phyloP scores from a whole-genome alignment of 148 eudicot species.

The Heliamphora exappendiculata region DNA sequence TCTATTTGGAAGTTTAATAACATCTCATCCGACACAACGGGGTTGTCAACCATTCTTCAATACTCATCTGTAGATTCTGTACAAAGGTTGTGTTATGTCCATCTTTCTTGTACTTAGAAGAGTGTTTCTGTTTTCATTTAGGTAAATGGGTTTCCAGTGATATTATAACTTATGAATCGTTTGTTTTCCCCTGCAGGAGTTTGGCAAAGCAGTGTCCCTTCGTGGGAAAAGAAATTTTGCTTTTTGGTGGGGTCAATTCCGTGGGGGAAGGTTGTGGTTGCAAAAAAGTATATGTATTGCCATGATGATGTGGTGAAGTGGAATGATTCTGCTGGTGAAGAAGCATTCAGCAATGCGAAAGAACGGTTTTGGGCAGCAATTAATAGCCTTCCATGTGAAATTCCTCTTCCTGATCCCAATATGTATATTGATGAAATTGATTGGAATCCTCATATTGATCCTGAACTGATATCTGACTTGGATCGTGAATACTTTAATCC shows the following conservation, averaged over 20 bases:
- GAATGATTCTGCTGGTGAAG: slow-evolving; percentile 67
- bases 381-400: slow-evolving; percentile 35
- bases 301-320: slow-evolving; percentile 40
- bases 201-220: slow-evolving; percentile 54
- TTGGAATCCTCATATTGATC: slow-evolving; percentile 64
- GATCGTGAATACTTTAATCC: slow-evolving; percentile 52
- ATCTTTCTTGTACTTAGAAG: neutral
- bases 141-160: neutral
- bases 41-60: too few relatives aligned
- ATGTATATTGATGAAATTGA: slow-evolving; percentile 51
- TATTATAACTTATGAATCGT: neutral
- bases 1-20: too few relatives aligned
- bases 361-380: slow-evolving; percentile 47
- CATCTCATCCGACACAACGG: too few relatives aligned
- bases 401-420: slow-evolving; percentile 46
- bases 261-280: slow-evolving; percentile 60
- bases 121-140: neutral
- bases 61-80: too few relatives aligned
- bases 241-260: slow-evolving; percentile 47
- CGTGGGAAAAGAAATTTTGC: slow-evolving; percentile 79
- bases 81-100: too few relatives aligned
- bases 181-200: slow-evolving; percentile 25
- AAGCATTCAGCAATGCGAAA: slow-evolving; percentile 54
- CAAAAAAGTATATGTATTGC: slow-evolving; percentile 40
- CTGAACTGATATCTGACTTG: slow-evolving; percentile 33